Conservation (phyloP, 176 grass and related monocot species). For the Triticum monococcum region DNA sequence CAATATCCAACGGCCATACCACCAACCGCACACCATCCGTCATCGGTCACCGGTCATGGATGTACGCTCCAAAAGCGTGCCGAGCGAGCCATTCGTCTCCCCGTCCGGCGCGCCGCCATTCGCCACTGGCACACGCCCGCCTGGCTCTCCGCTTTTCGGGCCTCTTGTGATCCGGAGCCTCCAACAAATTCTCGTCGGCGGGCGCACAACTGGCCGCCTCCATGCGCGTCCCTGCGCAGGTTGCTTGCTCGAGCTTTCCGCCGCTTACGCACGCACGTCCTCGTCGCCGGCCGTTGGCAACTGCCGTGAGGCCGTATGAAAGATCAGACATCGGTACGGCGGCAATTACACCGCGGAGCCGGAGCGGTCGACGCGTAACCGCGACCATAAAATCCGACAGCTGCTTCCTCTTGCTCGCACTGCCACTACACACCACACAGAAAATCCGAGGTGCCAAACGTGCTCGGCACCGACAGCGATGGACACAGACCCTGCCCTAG, state of each 20-base stretch:
- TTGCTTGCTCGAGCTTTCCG: neutral
- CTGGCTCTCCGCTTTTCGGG: neutral
- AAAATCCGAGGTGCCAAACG: neutral
- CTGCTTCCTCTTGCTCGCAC: neutral
- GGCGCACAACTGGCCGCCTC: neutral
- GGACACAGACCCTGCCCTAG: neutral
- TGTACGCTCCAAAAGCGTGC: neutral
- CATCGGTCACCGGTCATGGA: neutral
- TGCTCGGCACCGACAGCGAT: neutral
- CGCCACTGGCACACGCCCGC: neutral
- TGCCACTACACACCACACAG: neutral
- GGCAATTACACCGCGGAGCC: neutral
- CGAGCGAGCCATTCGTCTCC: neutral
- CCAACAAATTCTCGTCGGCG: neutral
- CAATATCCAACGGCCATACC: neutral
- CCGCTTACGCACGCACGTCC: neutral
- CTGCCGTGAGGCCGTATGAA: neutral
- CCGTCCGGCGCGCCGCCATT: neutral
- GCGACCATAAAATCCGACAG: neutral
- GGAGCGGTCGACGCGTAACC: neutral
- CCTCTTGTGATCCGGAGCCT: neutral
- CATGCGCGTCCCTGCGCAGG: neutral
- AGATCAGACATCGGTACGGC: neutral
- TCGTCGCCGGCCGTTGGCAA: neutral
- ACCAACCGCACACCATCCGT: neutral